Evolutionary conservation across 2,329 filamentous ascomycete genomes (phyloP), one percentile per base, ranked within the genome.

Genomic region (Neoarthrinium moseri): DNA sequence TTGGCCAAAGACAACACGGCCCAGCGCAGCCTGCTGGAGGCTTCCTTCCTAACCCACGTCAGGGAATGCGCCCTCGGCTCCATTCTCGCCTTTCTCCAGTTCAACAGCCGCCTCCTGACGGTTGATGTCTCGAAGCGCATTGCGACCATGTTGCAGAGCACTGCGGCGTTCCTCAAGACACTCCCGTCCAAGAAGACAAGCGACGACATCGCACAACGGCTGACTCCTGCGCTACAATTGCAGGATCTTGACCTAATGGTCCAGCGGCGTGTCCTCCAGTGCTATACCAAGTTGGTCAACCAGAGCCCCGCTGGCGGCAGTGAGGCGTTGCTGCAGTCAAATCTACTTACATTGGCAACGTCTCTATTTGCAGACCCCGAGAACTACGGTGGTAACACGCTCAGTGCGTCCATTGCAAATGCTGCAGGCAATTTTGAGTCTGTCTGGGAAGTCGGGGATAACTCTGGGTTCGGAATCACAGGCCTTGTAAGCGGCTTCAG

Each of bases 401-500:
- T 97, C 38, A 95, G 92, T 59, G 87, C 89, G 12, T 90, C 91
- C 0, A 96, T 99, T 58, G 92, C 92, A 15, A 94, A 86, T 54
- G 89, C 91, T 13, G 89, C 91, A 1, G 90, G 89, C 5, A 87
- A 84, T 3, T 96, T 97, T 59, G 94, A 99, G 58, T 91, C 84
- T 1, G 82, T 99, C 30, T 99, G 94, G 94, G 92, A 97, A 51
- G 81, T 96, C 6, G 87, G 85, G 7, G 94, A 99, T 64, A 97
- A 97, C 60, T 91, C 86, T 56, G 92, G 91, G 1, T 97, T 96
- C 65, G 94, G 95, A 3, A 86, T 99, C 13, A 95, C 89, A 8
- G 89, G 91, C 1, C 72, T 97, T 18, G 84, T 95, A 2, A 78
- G 81, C 18, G 89, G 90, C 0, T 91, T 94, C 61, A 80, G 86